Evolutionary conservation across 2,329 filamentous ascomycete genomes (phyloP).

Genomic region (Fusarium decemcellulare): DNA sequence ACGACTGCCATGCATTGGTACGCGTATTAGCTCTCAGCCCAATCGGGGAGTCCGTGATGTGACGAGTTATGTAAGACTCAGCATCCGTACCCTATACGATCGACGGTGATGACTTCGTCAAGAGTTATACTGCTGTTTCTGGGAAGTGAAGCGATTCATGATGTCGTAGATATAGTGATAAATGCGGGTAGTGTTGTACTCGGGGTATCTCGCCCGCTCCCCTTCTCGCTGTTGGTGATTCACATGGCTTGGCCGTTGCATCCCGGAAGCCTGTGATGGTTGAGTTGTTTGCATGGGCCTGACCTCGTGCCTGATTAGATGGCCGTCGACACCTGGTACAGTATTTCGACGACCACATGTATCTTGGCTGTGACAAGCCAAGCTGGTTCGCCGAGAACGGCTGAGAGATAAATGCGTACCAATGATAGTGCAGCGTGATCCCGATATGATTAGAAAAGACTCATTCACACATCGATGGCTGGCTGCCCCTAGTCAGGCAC

Average conservation of each 20-base stretch:
- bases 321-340: background rate
- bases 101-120: background rate
- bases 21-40: background rate
- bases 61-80: background rate
- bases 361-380: slow-evolving; percentile 5
- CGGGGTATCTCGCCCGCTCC: too few relatives aligned
- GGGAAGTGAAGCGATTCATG: too few relatives aligned
- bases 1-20: background rate
- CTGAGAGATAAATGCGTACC: background rate
- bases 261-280: too few relatives aligned
- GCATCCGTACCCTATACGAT: background rate
- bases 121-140: background rate
- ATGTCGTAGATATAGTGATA: too few relatives aligned
- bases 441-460: too few relatives aligned
- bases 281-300: too few relatives aligned
- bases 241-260: too few relatives aligned
- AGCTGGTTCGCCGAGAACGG: background rate
- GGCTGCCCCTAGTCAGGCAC: background rate
- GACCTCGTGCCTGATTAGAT: background rate
- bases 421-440: background rate
- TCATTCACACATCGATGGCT: too few relatives aligned
- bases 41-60: background rate
- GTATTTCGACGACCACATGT: background rate
- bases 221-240: too few relatives aligned
- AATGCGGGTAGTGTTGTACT: too few relatives aligned